A percentile compares a stretch with the other conserved stretches of the same genome.
Evolutionary conservation across 352 stramenopile species (phyloP).

Genomic region (Peronospora farinosa): DNA sequence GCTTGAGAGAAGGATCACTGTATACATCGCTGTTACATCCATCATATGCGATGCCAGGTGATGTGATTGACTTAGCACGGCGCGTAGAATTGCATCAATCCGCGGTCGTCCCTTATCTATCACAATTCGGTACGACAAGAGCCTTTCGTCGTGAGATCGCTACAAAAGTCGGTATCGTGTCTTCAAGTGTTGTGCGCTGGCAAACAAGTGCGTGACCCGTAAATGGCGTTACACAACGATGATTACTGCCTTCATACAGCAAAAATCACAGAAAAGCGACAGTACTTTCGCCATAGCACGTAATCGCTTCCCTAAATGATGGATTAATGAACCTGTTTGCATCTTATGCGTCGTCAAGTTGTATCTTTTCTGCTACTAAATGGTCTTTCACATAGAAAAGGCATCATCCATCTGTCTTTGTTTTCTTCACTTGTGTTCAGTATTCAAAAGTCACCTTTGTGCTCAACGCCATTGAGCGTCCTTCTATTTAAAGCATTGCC

Average conservation of each 20-base stretch:
- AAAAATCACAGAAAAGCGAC: slow-evolving; percentile 1
- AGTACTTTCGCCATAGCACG: background rate
- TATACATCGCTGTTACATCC: background rate
- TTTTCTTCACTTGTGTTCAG: slow-evolving; percentile 18
- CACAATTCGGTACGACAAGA: background rate
- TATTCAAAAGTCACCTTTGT: slow-evolving; percentile 22
- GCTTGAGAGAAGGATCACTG: background rate
- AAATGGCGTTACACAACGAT: slow-evolving; percentile 11
- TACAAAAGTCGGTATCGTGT: background rate
- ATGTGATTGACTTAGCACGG: background rate
- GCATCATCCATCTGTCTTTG: background rate
- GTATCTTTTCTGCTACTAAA: background rate
- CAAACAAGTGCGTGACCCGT: background rate
- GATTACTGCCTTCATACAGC: slow-evolving; percentile 4
- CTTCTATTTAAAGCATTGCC: slow-evolving; percentile 15
- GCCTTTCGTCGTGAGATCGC: slow-evolving; percentile 16
- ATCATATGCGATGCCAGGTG: background rate
- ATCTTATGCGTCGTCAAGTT: background rate
- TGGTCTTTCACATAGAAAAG: background rate
- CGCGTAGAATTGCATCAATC: slow-evolving; percentile 15
- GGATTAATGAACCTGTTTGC: too few relatives aligned
- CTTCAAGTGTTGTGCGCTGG: background rate
- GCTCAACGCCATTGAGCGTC: background rate
- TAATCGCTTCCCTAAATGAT: too few relatives aligned
- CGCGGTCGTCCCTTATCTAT: slow-evolving; percentile 7